A percentile compares a stretch with the other conserved stretches of the same genome.
Evolutionary conservation across 164 flowering plant species (phyloP).

Genomic region (Paratinospora sagittata): DNA sequence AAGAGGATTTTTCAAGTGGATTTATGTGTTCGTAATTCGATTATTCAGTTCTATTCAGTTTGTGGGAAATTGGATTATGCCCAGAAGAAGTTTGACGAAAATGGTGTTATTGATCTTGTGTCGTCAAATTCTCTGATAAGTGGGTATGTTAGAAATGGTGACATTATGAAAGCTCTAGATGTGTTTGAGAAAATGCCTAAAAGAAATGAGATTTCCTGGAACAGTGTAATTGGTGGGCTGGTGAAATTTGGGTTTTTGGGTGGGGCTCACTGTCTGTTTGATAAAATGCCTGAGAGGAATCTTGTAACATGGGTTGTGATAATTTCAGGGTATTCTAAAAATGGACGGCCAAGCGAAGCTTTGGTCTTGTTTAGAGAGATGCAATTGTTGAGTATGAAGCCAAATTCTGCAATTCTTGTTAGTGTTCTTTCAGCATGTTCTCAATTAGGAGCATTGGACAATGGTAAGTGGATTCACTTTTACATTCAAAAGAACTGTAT

Average conservation of each 20-base stretch:
- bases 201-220: slow-evolving; percentile 27
- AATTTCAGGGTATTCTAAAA: slow-evolving; percentile 28
- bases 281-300: slow-evolving; percentile 23
- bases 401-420: slow-evolving; percentile 22
- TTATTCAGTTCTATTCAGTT: slow-evolving; percentile 19
- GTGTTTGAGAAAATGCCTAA: slow-evolving; percentile 25
- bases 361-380: slow-evolving; percentile 26
- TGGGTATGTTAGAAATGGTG: slow-evolving; percentile 23
- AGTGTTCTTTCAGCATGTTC: slow-evolving; percentile 30
- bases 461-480: slow-evolving; percentile 27
- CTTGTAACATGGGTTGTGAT: slow-evolving; percentile 29
- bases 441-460: slow-evolving; percentile 26
- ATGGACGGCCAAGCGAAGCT: slow-evolving; percentile 22
- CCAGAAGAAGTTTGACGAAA: slow-evolving; percentile 13
- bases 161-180: slow-evolving; percentile 14
- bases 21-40: slow-evolving; percentile 14
- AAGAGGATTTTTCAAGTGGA: slow-evolving; percentile 13
- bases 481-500: slow-evolving; percentile 19
- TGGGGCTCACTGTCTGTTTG: slow-evolving; percentile 21
- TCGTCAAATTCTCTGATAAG: slow-evolving; percentile 19
- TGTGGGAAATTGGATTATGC: slow-evolving; percentile 14
- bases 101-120: slow-evolving; percentile 17
- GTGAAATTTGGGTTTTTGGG: slow-evolving; percentile 15
- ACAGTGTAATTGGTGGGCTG: slow-evolving; percentile 23
- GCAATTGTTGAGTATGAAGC: slow-evolving; percentile 16